Conservation (phyloP, 2,329 filamentous ascomycete genomes). For the Trichoderma gracile region DNA sequence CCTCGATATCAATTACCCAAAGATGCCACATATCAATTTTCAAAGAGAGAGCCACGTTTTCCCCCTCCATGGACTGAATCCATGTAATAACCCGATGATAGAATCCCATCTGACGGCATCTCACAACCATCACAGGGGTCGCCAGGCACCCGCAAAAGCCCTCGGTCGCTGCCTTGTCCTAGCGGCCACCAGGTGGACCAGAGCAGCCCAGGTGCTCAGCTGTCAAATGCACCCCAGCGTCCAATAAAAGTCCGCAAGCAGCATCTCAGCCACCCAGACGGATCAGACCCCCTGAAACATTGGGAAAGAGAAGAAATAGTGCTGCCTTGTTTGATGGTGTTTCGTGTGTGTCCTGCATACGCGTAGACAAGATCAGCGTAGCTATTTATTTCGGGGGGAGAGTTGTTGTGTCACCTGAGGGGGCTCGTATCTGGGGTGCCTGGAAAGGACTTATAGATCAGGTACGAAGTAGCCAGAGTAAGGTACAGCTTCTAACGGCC, state of each 20-base stretch:
- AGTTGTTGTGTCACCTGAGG: background rate
- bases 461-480: too few species aligned
- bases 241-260: background rate
- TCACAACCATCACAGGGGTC: constrained; percentile 2
- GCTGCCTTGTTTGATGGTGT: constrained; percentile 17
- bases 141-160: constrained; percentile 16
- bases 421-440: constrained; percentile 8
- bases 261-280: constrained; percentile 8
- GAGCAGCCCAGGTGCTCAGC: too few species aligned
- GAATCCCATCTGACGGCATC: constrained; percentile 1
- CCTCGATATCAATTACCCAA: background rate
- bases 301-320: background rate
- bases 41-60: constrained; percentile 16
- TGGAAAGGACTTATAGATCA: too few species aligned
- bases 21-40: background rate
- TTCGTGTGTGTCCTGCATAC: constrained; percentile 10
- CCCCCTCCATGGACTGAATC: background rate
- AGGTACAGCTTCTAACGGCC: too few species aligned
- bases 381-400: background rate
- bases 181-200: background rate
- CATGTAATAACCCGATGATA: background rate
- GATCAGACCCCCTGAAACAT: background rate
- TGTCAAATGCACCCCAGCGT: background rate
- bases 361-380: background rate
- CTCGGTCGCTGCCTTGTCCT: constrained; percentile 20